Evolutionary conservation across 805 yeast species (phyloP).

Genomic region (Metschnikowia rubicola): DNA sequence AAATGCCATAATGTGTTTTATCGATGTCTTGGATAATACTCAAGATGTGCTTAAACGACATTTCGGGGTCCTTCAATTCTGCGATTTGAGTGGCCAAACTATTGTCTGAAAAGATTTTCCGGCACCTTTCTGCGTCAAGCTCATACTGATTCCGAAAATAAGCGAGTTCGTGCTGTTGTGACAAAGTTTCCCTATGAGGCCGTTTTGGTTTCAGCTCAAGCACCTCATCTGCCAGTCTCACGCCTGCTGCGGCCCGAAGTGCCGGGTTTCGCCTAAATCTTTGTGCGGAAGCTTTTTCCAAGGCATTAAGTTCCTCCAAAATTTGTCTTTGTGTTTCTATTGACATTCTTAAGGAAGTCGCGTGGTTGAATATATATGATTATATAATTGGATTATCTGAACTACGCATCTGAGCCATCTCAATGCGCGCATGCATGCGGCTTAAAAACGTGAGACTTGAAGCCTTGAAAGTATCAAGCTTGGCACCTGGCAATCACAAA

Average conservation of each 20-base stretch:
- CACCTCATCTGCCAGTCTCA: constrained; percentile 10
- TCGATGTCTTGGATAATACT: constrained; percentile 24
- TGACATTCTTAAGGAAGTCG: constrained; percentile 6
- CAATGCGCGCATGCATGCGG: neutral
- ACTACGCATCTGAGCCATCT: neutral
- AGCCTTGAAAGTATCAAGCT: no score
- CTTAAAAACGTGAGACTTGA: no score
- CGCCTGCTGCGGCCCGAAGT: constrained; percentile 31
- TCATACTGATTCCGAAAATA: constrained; percentile 47
- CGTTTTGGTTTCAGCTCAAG: constrained; percentile 29
- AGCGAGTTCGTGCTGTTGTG: constrained; percentile 68
- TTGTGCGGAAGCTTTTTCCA: constrained; percentile 63
- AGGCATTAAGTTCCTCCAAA: constrained; percentile 65
- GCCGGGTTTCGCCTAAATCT: constrained; percentile 63
- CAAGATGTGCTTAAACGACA: constrained; percentile 32
- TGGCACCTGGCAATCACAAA: neutral
- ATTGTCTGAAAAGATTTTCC: neutral
- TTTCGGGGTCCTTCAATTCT: constrained; percentile 19
- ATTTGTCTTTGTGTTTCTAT: constrained; percentile 34
- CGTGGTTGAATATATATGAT: neutral
- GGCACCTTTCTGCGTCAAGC: constrained; percentile 14
- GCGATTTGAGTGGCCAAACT: constrained; percentile 11
- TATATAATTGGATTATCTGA: neutral
- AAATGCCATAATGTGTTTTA: constrained; percentile 13
- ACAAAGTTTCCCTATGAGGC: constrained; percentile 47